Percentiles rank a stretch among this genome's conserved stretches.
Conservation (phyloP, 2,329 filamentous ascomycete species). For the Acephala macrosclerotiorum region DNA sequence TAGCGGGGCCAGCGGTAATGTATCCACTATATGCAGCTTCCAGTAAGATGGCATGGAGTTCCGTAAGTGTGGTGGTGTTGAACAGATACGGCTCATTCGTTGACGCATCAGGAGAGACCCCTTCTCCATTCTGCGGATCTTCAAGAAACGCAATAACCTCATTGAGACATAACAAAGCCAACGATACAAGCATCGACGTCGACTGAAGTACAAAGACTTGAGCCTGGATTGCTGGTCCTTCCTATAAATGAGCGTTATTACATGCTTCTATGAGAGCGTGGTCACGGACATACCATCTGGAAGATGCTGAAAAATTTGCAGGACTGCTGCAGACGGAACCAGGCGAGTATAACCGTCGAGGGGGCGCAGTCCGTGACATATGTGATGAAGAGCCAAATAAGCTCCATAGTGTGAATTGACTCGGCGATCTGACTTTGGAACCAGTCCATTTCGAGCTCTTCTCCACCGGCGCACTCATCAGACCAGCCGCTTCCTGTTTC, state of each 20-base stretch:
- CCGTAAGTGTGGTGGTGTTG: slow-evolving; percentile 72
- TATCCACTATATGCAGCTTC: slow-evolving; percentile 62
- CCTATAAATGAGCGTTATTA: slow-evolving; percentile 26
- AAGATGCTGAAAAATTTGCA: slow-evolving; percentile 75
- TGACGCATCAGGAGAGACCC: slow-evolving; percentile 38
- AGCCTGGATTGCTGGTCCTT: slow-evolving; percentile 37
- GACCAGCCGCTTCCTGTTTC: slow-evolving; percentile 54
- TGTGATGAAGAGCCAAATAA: slow-evolving; percentile 75
- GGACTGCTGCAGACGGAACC: slow-evolving; percentile 77
- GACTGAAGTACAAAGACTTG: slow-evolving; percentile 72
- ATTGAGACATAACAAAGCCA: slow-evolving; percentile 70
- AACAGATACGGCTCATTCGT: slow-evolving; percentile 69
- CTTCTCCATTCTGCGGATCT: slow-evolving; percentile 46
- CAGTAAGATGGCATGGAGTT: slow-evolving; percentile 76
- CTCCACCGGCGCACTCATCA: slow-evolving; percentile 52
- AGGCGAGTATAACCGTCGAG: slow-evolving; percentile 66
- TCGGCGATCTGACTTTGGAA: slow-evolving; percentile 70
- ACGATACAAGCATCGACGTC: slow-evolving; percentile 72
- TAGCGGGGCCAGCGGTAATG: slow-evolving; percentile 73
- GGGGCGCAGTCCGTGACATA: slow-evolving; percentile 63
- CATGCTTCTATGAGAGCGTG: neutral
- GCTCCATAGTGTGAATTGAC: slow-evolving; percentile 74
- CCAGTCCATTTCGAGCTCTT: slow-evolving; percentile 66
- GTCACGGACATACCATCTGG: slow-evolving; percentile 51
- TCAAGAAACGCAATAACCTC: slow-evolving; percentile 28